A percentile compares a stretch with the other conserved stretches of the same genome.
These are phyloP conservation scores for Aspergillus brasiliensis DNA, from an alignment of 2,329 filamentous ascomycete species.

Conservation along the genomic window DNA sequence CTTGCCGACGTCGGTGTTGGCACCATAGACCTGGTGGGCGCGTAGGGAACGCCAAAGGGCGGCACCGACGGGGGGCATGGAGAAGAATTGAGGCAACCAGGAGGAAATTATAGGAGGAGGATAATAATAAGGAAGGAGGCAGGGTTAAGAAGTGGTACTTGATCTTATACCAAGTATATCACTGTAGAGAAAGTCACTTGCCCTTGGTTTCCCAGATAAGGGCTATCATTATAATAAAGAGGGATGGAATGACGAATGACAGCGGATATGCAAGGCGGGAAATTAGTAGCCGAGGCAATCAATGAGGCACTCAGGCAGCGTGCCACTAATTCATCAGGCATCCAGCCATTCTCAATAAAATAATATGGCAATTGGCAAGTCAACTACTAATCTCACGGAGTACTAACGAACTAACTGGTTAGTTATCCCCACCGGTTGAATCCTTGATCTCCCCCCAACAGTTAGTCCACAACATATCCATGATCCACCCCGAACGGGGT, in stretches of 20 bases:
- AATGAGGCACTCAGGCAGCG: not conserved
- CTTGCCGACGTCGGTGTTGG: slow-evolving; percentile 84
- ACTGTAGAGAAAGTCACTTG: no score
- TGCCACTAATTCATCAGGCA: not conserved
- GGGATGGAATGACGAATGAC: not conserved
- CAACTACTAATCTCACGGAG: no score
- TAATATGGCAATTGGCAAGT: no score
- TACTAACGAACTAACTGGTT: no score
- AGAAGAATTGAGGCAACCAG: not conserved
- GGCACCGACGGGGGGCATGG: slow-evolving; percentile 56
- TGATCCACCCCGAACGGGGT: no score
- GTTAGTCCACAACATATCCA: no score
- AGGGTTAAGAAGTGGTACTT: not conserved
- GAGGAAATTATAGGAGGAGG: not conserved
- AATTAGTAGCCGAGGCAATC: not conserved
- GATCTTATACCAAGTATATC: not conserved
- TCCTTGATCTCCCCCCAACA: no score
- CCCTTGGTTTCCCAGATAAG: no score
- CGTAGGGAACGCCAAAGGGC: slow-evolving; percentile 69
- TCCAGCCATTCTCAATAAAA: no score
- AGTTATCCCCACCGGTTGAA: not conserved
- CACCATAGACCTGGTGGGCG: slow-evolving; percentile 75
- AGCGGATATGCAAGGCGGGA: not conserved
- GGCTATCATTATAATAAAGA: no score
- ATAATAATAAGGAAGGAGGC: not conserved